A percentile compares a stretch with the other conserved stretches of the same genome.
Evolutionary conservation across 73 alveolate species (phyloP).

Genomic region (Blepharisma stoltei): DNA sequence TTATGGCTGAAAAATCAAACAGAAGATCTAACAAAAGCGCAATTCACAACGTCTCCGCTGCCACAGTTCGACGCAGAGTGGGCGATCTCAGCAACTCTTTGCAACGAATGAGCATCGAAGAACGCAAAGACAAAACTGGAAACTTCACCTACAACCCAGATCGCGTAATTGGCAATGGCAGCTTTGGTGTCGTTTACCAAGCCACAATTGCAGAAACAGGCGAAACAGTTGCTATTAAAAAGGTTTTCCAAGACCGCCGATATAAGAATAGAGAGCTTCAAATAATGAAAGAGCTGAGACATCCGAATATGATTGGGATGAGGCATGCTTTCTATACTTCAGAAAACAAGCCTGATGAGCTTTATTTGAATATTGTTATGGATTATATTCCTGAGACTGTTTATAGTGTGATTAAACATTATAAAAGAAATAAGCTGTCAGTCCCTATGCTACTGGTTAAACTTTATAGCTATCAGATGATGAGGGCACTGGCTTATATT

Average conservation of each 20-base stretch:
- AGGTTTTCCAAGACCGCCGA: conserved; percentile 88
- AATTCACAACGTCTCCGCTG: not conserved
- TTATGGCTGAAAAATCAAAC: conserved; percentile 41
- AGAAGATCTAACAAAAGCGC: not conserved
- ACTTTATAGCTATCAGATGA: conserved; percentile 68
- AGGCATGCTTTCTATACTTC: conserved; percentile 89
- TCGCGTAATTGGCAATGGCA: conserved; percentile 87
- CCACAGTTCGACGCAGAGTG: not conserved
- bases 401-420: conserved; percentile 79
- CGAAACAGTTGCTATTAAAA: conserved; percentile 88
- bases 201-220: conserved; percentile 84
- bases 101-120: not conserved
- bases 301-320: conserved; percentile 78
- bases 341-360: conserved; percentile 82
- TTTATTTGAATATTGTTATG: conserved; percentile 72
- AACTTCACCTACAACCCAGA: conserved; percentile 78
- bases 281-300: conserved; percentile 89
- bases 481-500: conserved; percentile 81
- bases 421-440: conserved; percentile 80
- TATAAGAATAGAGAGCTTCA: conserved; percentile 90
- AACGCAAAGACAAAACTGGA: not conserved
- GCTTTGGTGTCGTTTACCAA: conserved; percentile 85
- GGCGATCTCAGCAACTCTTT: conserved; percentile 1
- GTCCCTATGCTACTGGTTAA: conserved; percentile 86
- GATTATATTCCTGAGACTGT: conserved; percentile 68